Base-by-base conservation (phyloP, 768 basidiomycete species). In the Psilocybe cubensis region DNA sequence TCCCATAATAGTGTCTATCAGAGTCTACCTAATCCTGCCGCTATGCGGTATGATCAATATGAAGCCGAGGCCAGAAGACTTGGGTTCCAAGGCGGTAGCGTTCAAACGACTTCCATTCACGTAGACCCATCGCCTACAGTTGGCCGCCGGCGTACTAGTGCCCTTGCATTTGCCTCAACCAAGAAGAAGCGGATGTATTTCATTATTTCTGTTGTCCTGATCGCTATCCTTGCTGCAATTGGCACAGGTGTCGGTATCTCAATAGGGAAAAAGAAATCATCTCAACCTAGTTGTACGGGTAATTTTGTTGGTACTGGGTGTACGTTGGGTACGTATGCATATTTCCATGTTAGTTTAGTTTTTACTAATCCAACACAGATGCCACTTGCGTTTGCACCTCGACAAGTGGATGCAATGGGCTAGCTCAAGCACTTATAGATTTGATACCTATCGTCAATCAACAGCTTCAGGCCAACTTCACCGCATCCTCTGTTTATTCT, bases 331-430 rank as follows among this genome's bases (percentile, higher is more conserved):
- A 61, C 65, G 83, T 74, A 3, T 43, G 14, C 6, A 20, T 33
- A 46, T 20, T 6, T 41, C 27, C 14, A 40, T 58, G 43, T 48
- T n/a, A n/a, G 33, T 17, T 28, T 4, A 23, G 14, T 35, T 12
- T 47, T 14, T 8, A 27, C 17, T 40, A 29, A 61, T 63, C 42
- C 23, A 4, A 55, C 35, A 45, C n/a, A 88, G 86, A 87, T 72
- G 77, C 84, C 1, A 83, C 85, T 0, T 89, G 87, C 64, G 75
- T 83, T 33, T 88, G 87, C 61, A 81, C 82, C 11, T 79, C 82
- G 1, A 68, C 71, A n/a, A 54, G 61, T 18, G 74, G 70, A 57
- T 86, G 85, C 60, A 76, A 81, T 44, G 76, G 75, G 23, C 67
- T 89, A 9, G 86, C 87, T 0, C 77, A 82, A 65, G 79, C 72